Percentiles rank a stretch among this genome's conserved stretches.
Conservation (phyloP, 306 rosid species). For the Prunus dulcis region DNA sequence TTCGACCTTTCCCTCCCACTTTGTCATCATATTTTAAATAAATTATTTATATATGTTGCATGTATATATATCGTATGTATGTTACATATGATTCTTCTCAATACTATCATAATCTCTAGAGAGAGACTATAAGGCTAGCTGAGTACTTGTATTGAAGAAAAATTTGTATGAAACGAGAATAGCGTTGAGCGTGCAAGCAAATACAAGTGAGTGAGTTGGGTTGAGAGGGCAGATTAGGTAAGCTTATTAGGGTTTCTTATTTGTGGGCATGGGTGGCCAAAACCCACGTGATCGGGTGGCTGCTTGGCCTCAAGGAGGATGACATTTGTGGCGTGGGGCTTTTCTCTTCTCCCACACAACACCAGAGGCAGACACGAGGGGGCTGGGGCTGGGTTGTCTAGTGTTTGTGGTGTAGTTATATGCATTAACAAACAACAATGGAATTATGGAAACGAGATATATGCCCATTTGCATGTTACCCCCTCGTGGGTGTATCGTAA, state of each 20-base stretch:
- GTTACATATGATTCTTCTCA: too few relatives aligned
- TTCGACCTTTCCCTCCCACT: constrained; percentile 34
- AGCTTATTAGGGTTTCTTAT: constrained; percentile 28
- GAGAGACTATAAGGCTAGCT: too few relatives aligned
- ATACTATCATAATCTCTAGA: too few relatives aligned
- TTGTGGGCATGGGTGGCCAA: constrained; percentile 46
- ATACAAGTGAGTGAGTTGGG: background rate
- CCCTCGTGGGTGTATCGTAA: constrained; percentile 85
- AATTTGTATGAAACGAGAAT: too few relatives aligned
- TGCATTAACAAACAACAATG: constrained; percentile 39
- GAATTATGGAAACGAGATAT: constrained; percentile 24
- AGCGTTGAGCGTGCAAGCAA: too few relatives aligned
- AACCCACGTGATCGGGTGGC: constrained; percentile 85
- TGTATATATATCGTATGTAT: too few relatives aligned
- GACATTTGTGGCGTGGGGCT: constrained; percentile 38
- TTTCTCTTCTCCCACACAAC: background rate
- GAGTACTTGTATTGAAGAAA: too few relatives aligned
- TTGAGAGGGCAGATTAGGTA: constrained; percentile 42
- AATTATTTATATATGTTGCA: too few relatives aligned
- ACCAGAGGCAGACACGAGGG: too few relatives aligned
- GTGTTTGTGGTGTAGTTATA: background rate
- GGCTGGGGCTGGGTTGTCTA: background rate
- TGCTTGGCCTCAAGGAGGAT: constrained; percentile 61
- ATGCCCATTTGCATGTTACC: constrained; percentile 73
- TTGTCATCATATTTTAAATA: background rate